Conservation (phyloP, 2,329 filamentous ascomycete species). For the Gremmenia infestans region DNA sequence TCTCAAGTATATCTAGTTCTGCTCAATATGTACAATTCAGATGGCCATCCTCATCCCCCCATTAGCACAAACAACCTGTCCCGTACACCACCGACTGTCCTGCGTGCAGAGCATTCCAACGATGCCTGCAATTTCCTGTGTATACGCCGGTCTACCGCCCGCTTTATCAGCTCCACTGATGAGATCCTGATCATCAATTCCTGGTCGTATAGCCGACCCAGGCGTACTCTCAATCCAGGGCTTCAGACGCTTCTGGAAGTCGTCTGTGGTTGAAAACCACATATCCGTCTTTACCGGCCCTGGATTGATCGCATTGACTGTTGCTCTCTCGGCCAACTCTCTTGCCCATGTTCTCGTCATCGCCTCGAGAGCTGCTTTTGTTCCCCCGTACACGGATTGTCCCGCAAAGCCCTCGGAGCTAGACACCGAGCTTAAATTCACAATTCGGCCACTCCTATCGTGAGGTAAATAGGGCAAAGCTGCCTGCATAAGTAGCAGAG, state of each 20-base stretch:
- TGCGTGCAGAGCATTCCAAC: constrained; percentile 69
- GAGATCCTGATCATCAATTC: constrained; percentile 56
- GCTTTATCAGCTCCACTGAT: constrained; percentile 53
- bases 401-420: constrained; percentile 51
- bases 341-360: constrained; percentile 67
- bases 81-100: constrained; percentile 74
- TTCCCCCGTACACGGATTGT: constrained; percentile 60
- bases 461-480: constrained; percentile 62
- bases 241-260: constrained; percentile 54
- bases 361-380: constrained; percentile 61
- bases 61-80: constrained; percentile 74
- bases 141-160: constrained; percentile 58
- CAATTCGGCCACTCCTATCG: constrained; percentile 61
- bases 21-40: neutral
- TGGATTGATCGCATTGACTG: constrained; percentile 62
- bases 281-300: constrained; percentile 64
- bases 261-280: constrained; percentile 51
- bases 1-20: neutral
- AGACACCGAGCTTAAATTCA: constrained; percentile 57
- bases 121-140: constrained; percentile 67
- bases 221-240: constrained; percentile 61
- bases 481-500: constrained; percentile 72
- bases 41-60: constrained; percentile 61
- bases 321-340: constrained; percentile 55
- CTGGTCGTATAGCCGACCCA: constrained; percentile 54